Conservation (phyloP, 2,329 filamentous ascomycete genomes). For the Purpureocillium lavendulum region DNA sequence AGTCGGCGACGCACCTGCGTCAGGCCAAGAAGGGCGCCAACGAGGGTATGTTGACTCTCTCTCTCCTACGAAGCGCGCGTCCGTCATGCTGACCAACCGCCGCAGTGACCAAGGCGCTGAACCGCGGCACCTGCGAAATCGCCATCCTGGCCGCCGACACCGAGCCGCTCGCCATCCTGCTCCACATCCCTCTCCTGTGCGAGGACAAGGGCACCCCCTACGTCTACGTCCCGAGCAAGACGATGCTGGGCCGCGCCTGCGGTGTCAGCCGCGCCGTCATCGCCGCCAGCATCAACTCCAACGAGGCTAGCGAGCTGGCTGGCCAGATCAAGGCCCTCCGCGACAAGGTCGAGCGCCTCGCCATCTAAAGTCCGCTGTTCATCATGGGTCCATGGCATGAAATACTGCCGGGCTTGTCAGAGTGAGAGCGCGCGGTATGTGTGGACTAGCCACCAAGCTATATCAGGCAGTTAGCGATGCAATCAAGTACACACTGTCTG, state of each 20-base stretch:
- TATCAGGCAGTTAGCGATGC: too few species aligned
- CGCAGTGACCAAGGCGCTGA: constrained; percentile 69
- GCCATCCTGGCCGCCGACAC: constrained; percentile 87
- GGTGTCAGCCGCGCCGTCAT: constrained; percentile 87
- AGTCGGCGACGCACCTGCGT: constrained; percentile 57
- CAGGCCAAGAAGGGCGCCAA: constrained; percentile 89
- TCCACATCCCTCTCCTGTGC: constrained; percentile 81
- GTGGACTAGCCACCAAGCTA: too few species aligned
- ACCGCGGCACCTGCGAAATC: constrained; percentile 83
- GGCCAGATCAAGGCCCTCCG: constrained; percentile 82
- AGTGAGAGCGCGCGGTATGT: too few species aligned
- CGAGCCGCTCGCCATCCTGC: constrained; percentile 74
- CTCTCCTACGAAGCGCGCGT: background rate
- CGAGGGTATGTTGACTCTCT: constrained; percentile 39
- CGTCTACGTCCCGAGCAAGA: constrained; percentile 69
- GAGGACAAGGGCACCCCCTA: constrained; percentile 66
- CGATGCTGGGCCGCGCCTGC: constrained; percentile 79
- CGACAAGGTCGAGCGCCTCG: constrained; percentile 91
- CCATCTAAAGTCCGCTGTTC: constrained; percentile 56
- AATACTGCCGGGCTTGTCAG: too few species aligned
- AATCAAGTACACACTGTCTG: too few species aligned
- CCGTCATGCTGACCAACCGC: constrained; percentile 4
- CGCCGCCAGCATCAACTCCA: constrained; percentile 79
- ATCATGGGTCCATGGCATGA: too few species aligned
- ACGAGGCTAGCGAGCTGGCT: constrained; percentile 82